Base-by-base conservation (phyloP, 2,329 filamentous ascomycete species). In the Calycina herbarum region DNA sequence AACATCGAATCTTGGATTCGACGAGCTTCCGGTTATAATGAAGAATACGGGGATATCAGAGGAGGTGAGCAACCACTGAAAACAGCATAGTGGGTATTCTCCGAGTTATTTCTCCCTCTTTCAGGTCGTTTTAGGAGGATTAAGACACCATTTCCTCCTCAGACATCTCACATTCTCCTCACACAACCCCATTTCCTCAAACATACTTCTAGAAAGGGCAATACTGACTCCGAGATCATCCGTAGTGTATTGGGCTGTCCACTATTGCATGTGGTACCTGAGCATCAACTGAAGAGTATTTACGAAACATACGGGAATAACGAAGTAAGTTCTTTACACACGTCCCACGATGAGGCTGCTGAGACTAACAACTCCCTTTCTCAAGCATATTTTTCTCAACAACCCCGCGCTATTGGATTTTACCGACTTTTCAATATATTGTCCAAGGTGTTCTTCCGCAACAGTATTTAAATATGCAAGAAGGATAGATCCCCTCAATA, bases 1-100 rank as follows among this genome's bases (percentile, higher is more conserved):
- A 57, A 57, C 6, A 57, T 57, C 13, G 54, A 57, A 29, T 31
- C 54, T 17, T 57, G 54, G 54, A 33, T 57, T 17, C 11, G 54
- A 17, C n/a, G 15, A 33, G 54, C 13, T 6, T 57, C 54, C 5
- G 27, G 27, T 57, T 57, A 57, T 33, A 33, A 33, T 17, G 29
- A 17, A 29, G 7, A 57, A 57, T n/a, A 57, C 17, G 54, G 11
- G 11, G 29, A 57, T n/a, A 13, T 57, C 3, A 57, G 29, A 57
- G 54, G 24, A 7, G 29, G 29, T n/a, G 54, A 15, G 13, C 17
- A 48, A 48, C 7, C 54, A 33, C 27, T 57, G 17, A 29, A 17
- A 15, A 57, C 54, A 5, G 54, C 24, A 5, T 57, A 57, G 20
- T 20, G 20, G 20, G 20, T 20, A 20, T 20, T 20, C 20, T 20